phyloP scores from a whole-genome alignment of 2,329 filamentous ascomycete genomes.

The Pseudogymnoascus sp. region DNA sequence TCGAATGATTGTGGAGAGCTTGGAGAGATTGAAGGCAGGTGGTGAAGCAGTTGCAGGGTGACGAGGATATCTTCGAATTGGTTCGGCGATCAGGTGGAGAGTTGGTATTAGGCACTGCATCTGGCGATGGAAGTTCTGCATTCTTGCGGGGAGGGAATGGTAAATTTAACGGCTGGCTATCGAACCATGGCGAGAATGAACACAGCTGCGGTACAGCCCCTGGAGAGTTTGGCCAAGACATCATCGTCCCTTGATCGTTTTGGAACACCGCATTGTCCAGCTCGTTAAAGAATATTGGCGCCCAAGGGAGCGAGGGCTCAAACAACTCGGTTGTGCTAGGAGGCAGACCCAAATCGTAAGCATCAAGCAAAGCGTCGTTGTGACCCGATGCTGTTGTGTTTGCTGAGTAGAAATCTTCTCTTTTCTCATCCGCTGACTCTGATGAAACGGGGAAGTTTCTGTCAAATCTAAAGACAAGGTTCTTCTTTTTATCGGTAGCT shows the following conservation, averaged over 20 bases:
- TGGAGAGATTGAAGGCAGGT: slow-evolving; percentile 40
- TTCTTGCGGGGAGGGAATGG: not conserved
- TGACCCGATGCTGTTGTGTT: not conserved
- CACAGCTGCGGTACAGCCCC: not conserved
- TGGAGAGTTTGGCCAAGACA: not conserved
- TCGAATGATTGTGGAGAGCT: slow-evolving; percentile 36
- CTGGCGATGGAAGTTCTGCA: not conserved
- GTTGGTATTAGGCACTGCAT: not conserved
- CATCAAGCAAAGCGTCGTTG: not conserved
- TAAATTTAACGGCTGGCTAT: slow-evolving; percentile 1
- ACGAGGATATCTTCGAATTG: not conserved
- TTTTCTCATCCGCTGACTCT: not conserved
- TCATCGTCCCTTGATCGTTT: not conserved
- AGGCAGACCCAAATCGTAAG: not conserved
- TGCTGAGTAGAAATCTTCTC: not conserved
- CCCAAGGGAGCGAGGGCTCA: slow-evolving; percentile 14
- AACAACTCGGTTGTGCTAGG: slow-evolving; percentile 14
- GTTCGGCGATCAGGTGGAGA: not conserved
- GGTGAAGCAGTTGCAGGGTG: slow-evolving; percentile 39
- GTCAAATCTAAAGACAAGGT: slow-evolving; percentile 4
- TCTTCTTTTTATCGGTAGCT: not conserved
- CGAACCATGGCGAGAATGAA: not conserved
- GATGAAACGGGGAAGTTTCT: slow-evolving; percentile 3
- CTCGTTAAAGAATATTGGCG: not conserved
- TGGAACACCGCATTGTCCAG: not conserved